These are phyloP conservation scores for Solanum chmielewskii DNA, from an alignment of 257 asterid genomes.

Conservation along the genomic window DNA sequence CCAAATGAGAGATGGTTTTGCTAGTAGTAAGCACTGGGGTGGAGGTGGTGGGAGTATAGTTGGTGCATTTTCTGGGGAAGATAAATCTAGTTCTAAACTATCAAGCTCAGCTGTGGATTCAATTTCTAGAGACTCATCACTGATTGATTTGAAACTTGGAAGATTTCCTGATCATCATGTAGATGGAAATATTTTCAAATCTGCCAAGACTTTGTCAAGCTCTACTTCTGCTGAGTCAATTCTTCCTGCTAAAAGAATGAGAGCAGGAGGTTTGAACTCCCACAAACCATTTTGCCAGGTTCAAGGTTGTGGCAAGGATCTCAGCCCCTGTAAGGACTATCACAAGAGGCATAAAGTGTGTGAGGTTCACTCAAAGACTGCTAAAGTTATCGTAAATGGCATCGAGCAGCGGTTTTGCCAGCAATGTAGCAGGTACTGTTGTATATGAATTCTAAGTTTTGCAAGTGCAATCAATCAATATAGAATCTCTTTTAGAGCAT, in stretches of 20 bases:
- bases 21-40: background rate
- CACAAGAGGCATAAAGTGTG: slow-evolving; percentile 46
- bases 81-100: slow-evolving; percentile 19
- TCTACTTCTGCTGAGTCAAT: slow-evolving; percentile 12
- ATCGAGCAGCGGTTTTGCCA: slow-evolving; percentile 40
- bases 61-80: slow-evolving; percentile 6
- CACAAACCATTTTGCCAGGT: slow-evolving; percentile 31
- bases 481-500: background rate
- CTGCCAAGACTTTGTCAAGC: background rate
- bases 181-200: background rate
- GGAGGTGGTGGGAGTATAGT: background rate
- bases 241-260: slow-evolving; percentile 15
- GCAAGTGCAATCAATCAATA: background rate
- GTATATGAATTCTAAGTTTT: background rate
- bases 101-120: slow-evolving; percentile 17
- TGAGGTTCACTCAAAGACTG: slow-evolving; percentile 33
- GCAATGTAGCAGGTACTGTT: slow-evolving; percentile 41
- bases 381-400: slow-evolving; percentile 34
- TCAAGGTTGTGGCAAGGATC: slow-evolving; percentile 34
- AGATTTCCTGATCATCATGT: slow-evolving; percentile 21
- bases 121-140: slow-evolving; percentile 11
- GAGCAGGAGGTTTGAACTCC: slow-evolving; percentile 18
- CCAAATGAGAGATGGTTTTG: slow-evolving; percentile 12
- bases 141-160: slow-evolving; percentile 33
- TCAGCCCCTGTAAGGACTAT: slow-evolving; percentile 28